Evolutionary conservation across 2,329 filamentous ascomycete genomes (phyloP), one percentile per base, ranked within the genome.

Genomic region (Hawksworthiomyces lignivorus): DNA sequence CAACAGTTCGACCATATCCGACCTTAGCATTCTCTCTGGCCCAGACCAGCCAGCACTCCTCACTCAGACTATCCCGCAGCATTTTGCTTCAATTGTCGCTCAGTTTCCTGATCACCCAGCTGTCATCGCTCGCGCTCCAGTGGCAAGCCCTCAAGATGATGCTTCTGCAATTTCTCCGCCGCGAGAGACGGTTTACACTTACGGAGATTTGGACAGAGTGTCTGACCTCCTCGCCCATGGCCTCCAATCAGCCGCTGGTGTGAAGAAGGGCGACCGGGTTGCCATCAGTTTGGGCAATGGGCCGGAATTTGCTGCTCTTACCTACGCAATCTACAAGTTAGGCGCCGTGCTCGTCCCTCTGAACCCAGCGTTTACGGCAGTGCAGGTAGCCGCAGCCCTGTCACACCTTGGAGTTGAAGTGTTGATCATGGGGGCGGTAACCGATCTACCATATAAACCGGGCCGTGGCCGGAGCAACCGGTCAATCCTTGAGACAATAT

Each of bases 291-390:
- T 96, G 39, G 90, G 90, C 14, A 97, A 95, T 62, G 82, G 80
- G 31, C 68, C 82, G 52, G 88, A 95, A 61, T 90, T 87, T 58
- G 87, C 86, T 4, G 81, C 82, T 37, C 73, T 92, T 17, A 90
- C 84, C 6, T 97, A 97, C 62, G 89, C 89, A 1, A 62, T 92
- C 41, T 95, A 90, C 69, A 97, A 97, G 62, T 73, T 97, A 9
- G 92, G 92, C n/a, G 90, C 87, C 19, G 77, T 97, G 38, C 69
- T 97, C 48, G 89, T 94, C n/a, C 92, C 90, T 0, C 65, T 97
- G 19, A 97, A 98, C 59, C 90, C 89, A 17, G 82, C 79, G 2
- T 97, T 97, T 69, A 94, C 87, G 52, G 71, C 77, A 4, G 61
- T 68, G 5, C 92, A 97, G 65, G 79, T 97, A 8, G 69, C 77